Conservation (phyloP, 257 asterid species). For the Lycium ferocissimum region DNA sequence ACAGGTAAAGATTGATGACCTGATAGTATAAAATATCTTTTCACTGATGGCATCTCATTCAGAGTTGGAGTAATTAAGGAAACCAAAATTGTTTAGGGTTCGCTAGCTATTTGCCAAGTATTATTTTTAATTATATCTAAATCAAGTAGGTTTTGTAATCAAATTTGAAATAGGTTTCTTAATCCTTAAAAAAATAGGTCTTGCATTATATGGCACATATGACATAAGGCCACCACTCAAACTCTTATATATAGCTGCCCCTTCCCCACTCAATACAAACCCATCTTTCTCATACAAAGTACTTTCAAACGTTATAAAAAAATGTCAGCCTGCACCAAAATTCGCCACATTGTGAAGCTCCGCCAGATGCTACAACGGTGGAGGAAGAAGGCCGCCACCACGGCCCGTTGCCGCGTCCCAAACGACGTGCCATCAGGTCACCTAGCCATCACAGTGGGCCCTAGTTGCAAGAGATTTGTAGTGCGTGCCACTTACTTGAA, state of each 20-base stretch:
- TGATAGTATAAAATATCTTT: too few relatives aligned
- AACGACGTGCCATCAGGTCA: conserved; percentile 58
- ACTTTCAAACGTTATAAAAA: neutral
- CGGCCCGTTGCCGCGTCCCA: conserved; percentile 39
- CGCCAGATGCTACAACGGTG: conserved; percentile 56
- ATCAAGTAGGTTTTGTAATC: too few relatives aligned
- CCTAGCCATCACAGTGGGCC: conserved; percentile 55
- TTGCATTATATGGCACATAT: too few relatives aligned
- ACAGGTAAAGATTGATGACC: too few relatives aligned
- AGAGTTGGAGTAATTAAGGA: too few relatives aligned
- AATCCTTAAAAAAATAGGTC: too few relatives aligned
- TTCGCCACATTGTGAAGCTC: conserved; percentile 54
- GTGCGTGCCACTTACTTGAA: conserved; percentile 57
- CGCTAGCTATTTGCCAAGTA: too few relatives aligned
- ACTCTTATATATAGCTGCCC: neutral
- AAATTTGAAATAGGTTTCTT: too few relatives aligned
- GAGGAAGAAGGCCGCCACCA: conserved; percentile 52
- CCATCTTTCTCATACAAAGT: conserved; percentile 5
- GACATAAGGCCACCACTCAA: neutral
- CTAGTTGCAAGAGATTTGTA: conserved; percentile 45
- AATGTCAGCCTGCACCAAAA: conserved; percentile 48
- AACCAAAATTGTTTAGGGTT: too few relatives aligned
- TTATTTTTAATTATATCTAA: too few relatives aligned
- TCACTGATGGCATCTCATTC: too few relatives aligned
- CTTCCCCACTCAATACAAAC: neutral